These are phyloP conservation scores for Synchytrium microbalum DNA, from an alignment of 371 early-diverging fungal genomes.

Conservation along the genomic window DNA sequence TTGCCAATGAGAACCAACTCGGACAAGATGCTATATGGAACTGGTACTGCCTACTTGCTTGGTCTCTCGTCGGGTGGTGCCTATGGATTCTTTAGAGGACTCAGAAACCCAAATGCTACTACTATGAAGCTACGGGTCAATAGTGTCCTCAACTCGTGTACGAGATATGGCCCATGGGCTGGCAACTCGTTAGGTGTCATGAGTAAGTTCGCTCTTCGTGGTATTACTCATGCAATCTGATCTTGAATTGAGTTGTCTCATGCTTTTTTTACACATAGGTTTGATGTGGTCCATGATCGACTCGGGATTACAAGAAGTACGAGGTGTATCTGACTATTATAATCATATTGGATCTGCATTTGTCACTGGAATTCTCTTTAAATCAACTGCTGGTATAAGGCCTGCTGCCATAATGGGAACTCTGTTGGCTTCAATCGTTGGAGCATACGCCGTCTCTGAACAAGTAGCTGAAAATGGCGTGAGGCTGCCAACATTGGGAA, in stretches of 20 bases:
- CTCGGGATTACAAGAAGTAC: conserved; percentile 16
- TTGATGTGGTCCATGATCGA: conserved; percentile 37
- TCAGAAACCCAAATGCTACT: conserved; percentile 32
- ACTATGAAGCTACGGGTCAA: conserved; percentile 34
- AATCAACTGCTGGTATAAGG: conserved; percentile 31
- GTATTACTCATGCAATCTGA: neutral
- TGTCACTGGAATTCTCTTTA: conserved; percentile 37
- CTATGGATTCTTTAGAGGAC: conserved; percentile 36
- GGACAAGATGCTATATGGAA: conserved; percentile 41
- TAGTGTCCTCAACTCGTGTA: conserved; percentile 33
- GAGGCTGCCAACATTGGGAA: neutral
- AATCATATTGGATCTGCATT: conserved; percentile 43
- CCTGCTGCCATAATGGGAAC: conserved; percentile 31
- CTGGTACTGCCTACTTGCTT: conserved; percentile 36
- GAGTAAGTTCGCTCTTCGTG: conserved; percentile 22
- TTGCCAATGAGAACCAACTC: conserved; percentile 42
- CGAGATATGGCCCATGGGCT: conserved; percentile 40
- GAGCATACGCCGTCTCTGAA: conserved; percentile 22
- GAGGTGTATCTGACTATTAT: conserved; percentile 31
- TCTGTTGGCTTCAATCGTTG: conserved; percentile 29
- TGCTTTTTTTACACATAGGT: too few relatives aligned
- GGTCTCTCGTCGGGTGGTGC: conserved; percentile 32
- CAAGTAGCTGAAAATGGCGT: neutral
- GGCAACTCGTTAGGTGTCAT: conserved; percentile 40
- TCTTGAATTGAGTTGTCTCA: too few relatives aligned